Evolutionary conservation across 805 yeast genomes (phyloP).

Genomic region (Pichia cephalocereana): DNA sequence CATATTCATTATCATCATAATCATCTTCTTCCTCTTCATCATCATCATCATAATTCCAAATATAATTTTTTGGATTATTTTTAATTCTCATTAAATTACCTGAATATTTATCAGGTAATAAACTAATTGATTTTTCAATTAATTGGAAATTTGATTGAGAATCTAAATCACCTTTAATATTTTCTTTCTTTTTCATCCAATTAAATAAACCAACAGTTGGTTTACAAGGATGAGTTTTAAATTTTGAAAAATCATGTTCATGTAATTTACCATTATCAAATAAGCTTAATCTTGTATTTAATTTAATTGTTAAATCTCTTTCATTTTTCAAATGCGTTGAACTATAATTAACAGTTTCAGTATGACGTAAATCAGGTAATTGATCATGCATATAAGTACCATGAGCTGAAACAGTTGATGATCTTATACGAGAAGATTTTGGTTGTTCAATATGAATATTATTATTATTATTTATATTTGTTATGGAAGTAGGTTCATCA

Average conservation of each 20-base stretch:
- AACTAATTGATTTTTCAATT: constrained; percentile 26
- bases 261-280: constrained; percentile 25
- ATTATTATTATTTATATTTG: not conserved
- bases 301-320: constrained; percentile 18
- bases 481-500: not conserved
- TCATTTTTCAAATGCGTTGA: constrained; percentile 16
- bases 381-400: not conserved
- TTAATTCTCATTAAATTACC: constrained; percentile 27
- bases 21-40: constrained; percentile 16
- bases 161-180: constrained; percentile 12
- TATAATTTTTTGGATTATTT: constrained; percentile 28
- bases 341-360: constrained; percentile 20
- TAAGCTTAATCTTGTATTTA: constrained; percentile 23
- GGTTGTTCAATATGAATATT: not conserved
- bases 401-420: constrained; percentile 9
- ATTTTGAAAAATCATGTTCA: constrained; percentile 28
- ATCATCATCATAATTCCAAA: constrained; percentile 32
- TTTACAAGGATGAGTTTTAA: constrained; percentile 25
- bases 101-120: constrained; percentile 30
- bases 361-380: constrained; percentile 15
- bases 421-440: constrained; percentile 4
- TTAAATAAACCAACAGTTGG: constrained; percentile 21
- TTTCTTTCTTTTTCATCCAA: constrained; percentile 27
- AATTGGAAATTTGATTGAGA: constrained; percentile 14
- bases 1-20: constrained; percentile 3